Conservation (phyloP, 306 rosid genomes). For the Gillenia trifoliata region DNA sequence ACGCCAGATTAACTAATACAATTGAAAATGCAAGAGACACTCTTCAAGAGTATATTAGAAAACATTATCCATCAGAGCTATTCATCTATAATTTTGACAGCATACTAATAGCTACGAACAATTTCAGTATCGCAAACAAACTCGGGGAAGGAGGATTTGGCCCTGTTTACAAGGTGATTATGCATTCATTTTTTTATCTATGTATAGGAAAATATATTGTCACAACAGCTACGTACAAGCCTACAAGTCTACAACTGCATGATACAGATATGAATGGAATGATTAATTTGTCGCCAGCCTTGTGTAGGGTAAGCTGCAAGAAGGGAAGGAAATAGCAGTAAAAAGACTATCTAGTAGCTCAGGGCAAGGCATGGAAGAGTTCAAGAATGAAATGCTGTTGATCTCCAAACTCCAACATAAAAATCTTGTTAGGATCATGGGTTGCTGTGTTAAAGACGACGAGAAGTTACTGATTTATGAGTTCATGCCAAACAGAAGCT, state of each 20-base stretch:
- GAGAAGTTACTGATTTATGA: constrained; percentile 37
- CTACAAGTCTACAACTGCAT: not conserved
- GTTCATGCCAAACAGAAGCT: constrained; percentile 37
- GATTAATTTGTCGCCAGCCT: not conserved
- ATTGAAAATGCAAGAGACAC: not conserved
- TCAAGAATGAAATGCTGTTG: constrained; percentile 31
- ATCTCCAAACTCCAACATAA: constrained; percentile 35
- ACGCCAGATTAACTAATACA: no score
- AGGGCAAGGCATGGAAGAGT: constrained; percentile 35
- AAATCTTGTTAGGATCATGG: constrained; percentile 37
- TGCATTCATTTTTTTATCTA: no score
- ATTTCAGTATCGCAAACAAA: constrained; percentile 21
- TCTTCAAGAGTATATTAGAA: not conserved
- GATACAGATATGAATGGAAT: not conserved
- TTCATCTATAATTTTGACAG: not conserved
- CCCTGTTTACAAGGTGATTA: constrained; percentile 27
- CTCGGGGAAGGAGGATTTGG: constrained; percentile 34
- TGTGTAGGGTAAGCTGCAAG: constrained; percentile 28
- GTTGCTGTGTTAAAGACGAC: constrained; percentile 27
- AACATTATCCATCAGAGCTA: not conserved
- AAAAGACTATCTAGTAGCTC: constrained; percentile 35
- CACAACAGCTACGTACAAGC: no score
- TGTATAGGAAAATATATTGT: no score
- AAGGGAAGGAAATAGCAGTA: constrained; percentile 32
- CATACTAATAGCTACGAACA: constrained; percentile 13